phyloP scores from a whole-genome alignment of 805 yeast genomes.

The Hanseniaspora valbyensis region DNA sequence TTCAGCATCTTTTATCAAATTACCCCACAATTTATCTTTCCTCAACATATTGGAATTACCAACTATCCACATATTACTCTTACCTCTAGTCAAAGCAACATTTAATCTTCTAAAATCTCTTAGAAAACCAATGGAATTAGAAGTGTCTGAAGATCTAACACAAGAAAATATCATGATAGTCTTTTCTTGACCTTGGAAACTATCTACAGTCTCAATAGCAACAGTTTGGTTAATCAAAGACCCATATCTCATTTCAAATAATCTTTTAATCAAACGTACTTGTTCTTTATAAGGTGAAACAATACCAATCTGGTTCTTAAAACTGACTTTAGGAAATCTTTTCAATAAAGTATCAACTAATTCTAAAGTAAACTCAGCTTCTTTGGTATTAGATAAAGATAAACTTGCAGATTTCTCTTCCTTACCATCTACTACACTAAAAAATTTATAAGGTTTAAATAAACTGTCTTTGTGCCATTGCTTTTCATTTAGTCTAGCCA shows the following conservation, averaged over 20 bases:
- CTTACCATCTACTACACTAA: conserved; percentile 50
- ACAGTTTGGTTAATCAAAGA: conserved; percentile 48
- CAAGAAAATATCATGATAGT: conserved; percentile 89
- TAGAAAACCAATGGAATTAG: conserved; percentile 64
- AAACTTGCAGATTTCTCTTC: conserved; percentile 56
- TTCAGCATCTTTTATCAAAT: conserved; percentile 55
- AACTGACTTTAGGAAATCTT: conserved; percentile 37
- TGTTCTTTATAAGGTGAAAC: conserved; percentile 95
- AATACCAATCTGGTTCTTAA: conserved; percentile 70
- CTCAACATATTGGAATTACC: conserved; percentile 64
- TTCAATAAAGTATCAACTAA: conserved; percentile 45
- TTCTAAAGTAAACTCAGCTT: conserved; percentile 63
- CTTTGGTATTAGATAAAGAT: conserved; percentile 61
- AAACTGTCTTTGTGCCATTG: conserved; percentile 60
- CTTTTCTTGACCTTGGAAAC: conserved; percentile 96
- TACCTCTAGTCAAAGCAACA: conserved; percentile 91
- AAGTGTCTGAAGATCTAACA: conserved; percentile 70
- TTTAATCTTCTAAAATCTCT: conserved; percentile 91
- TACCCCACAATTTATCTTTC: conserved; percentile 61
- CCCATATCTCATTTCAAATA: conserved; percentile 55
- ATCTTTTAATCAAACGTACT: conserved; percentile 44
- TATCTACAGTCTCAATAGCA: conserved; percentile 92
- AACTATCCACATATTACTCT: conserved; percentile 81
- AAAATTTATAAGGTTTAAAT: conserved; percentile 69
- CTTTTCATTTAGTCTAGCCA: conserved; percentile 46